Evolutionary conservation across 805 yeast species (phyloP), one percentile per base, ranked within the genome.

Genomic region (Teunomyces barrocoloradensis): DNA sequence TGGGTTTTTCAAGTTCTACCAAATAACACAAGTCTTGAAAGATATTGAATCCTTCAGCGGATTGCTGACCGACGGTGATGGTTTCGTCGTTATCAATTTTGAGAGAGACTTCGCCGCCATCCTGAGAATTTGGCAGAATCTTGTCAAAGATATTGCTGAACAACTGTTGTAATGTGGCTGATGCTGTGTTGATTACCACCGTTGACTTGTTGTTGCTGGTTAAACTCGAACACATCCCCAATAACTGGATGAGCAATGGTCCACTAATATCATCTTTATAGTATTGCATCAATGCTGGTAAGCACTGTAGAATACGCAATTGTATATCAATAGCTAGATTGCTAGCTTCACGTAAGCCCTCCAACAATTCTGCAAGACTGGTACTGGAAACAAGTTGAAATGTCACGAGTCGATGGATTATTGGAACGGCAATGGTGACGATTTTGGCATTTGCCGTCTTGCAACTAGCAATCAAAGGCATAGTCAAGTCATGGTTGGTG

Each of bases 161-260:
- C 37, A 94, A 68, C 62, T 94, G 98, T 52, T 90, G 95, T 40
- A 90, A 76, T 3, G 98, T 89, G 2, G 98, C 99, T 43, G 89
- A 83, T 0, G 98, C 97, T 0, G 98, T 88, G 57, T 90, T 91
- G 11, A 81, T 76, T 4, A 94, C 96, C 55, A 88, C 87, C 0
- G 86, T 80, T 4, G 84, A 78, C 55, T 87, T 85, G 51, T 81
- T 85, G 11, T 82, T 76, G 11, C 81, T 69, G 47, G 88, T 90
- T 43, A 94, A 73, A 29, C 81, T 77, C 0, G 94, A 78, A 60
- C 96, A 88, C 2, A 92, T 81, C 18, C 73, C 69, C 17, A 92
- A 66, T 10, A 89, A 64, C 51, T 79, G 79, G 6, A 83, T 71
- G 30, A 90, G 71, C 12, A 79, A 61, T 0, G 69, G 75, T 13